These are phyloP conservation scores for Chalara sp. DNA, from an alignment of 2,329 filamentous ascomycete species.

Conservation along the genomic window DNA sequence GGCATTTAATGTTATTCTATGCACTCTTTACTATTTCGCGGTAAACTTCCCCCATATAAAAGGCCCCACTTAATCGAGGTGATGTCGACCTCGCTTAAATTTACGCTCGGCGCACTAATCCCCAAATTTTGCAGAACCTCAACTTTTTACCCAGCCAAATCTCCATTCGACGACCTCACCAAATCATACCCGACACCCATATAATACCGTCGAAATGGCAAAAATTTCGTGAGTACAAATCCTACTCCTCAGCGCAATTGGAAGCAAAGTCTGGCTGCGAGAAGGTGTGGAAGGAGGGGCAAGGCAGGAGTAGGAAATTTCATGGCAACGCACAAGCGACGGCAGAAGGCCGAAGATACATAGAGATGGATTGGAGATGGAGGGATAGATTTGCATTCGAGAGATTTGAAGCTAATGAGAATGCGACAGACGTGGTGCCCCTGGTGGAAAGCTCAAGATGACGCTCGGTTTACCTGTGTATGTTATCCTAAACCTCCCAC, in stretches of 20 bases:
- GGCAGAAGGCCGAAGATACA: too few relatives aligned
- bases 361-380: neutral
- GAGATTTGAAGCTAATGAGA: constrained; percentile 9
- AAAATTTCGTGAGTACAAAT: constrained; percentile 51
- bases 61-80: too few relatives aligned
- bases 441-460: constrained; percentile 99
- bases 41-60: too few relatives aligned
- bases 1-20: too few relatives aligned
- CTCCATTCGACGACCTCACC: constrained; percentile 14
- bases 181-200: constrained; percentile 17
- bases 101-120: too few relatives aligned
- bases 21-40: too few relatives aligned
- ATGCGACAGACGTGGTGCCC: constrained; percentile 66
- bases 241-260: neutral
- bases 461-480: constrained; percentile 99
- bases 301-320: too few relatives aligned
- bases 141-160: neutral
- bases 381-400: neutral
- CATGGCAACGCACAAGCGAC: too few relatives aligned
- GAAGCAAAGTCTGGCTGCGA: neutral
- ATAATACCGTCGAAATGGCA: constrained; percentile 49
- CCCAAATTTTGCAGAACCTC: too few relatives aligned
- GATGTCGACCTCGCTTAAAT: too few relatives aligned
- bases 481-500: constrained; percentile 37
- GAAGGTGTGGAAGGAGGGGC: neutral